Conservation (phyloP, 2,329 filamentous ascomycete species). For the Fusarium torulosum region DNA sequence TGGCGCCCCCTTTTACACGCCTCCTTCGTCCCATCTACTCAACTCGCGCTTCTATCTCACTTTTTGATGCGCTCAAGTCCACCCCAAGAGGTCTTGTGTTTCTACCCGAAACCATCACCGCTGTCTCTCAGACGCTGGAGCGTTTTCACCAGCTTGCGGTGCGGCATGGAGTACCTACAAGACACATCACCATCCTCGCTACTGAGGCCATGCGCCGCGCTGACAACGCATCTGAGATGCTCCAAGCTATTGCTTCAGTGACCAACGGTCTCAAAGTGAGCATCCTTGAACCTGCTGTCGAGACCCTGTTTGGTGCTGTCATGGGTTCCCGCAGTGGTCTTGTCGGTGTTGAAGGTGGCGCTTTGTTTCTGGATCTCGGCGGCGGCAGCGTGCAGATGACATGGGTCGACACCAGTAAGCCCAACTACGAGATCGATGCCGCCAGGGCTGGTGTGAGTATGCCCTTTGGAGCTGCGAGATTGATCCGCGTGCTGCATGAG, state of each 20-base stretch:
- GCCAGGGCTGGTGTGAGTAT: conserved; percentile 68
- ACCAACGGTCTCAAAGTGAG: conserved; percentile 76
- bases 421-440: conserved; percentile 64
- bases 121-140: conserved; percentile 75
- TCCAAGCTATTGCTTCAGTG: conserved; percentile 70
- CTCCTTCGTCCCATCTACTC: conserved; percentile 83
- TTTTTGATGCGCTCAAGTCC: conserved; percentile 83
- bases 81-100: conserved; percentile 59
- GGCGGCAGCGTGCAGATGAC: conserved; percentile 77
- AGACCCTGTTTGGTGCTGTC: conserved; percentile 82
- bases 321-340: conserved; percentile 85
- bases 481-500: conserved; percentile 63
- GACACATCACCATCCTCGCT: conserved; percentile 80
- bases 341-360: conserved; percentile 68
- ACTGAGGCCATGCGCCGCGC: conserved; percentile 91
- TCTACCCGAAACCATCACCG: conserved; percentile 67
- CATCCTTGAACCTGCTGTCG: conserved; percentile 81
- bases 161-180: conserved; percentile 74
- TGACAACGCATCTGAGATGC: conserved; percentile 77
- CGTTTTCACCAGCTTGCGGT: conserved; percentile 79
- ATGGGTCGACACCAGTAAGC: conserved; percentile 65
- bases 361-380: conserved; percentile 88
- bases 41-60: conserved; percentile 82
- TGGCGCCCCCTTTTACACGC: conserved; percentile 77
- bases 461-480: conserved; percentile 71